Percentiles rank a stretch among this genome's conserved stretches.
phyloP scores from a whole-genome alignment of 148 eudicot genomes.

The Nepenthes mirabilis region DNA sequence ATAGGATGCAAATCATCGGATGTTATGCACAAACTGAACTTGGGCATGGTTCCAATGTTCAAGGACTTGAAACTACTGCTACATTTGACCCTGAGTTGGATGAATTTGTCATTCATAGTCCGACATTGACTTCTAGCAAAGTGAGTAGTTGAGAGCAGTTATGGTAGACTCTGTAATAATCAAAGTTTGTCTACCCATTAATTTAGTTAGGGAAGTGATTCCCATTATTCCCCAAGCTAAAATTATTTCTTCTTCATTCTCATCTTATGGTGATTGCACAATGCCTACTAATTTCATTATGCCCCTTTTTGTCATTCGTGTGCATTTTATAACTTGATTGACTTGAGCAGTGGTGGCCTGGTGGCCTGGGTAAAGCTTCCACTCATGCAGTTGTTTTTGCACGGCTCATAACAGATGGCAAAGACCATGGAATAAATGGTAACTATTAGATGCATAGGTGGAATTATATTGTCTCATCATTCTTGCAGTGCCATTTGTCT shows the following conservation, averaged over 20 bases:
- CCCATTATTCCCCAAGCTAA: no score
- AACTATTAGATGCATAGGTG: constrained; percentile 3
- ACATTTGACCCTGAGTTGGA: constrained; percentile 86
- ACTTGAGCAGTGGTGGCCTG: constrained; percentile 93
- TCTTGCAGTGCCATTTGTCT: neutral
- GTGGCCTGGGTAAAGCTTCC: constrained; percentile 88
- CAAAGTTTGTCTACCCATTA: neutral
- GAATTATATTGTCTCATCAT: no score
- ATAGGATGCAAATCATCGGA: constrained; percentile 90
- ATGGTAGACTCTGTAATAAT: no score
- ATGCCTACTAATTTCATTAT: no score
- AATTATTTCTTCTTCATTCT: neutral
- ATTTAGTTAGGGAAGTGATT: neutral
- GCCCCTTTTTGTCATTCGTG: neutral
- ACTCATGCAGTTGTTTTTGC: constrained; percentile 89
- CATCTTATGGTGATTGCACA: neutral
- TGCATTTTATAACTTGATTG: neutral
- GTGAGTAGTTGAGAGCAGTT: constrained; percentile 24
- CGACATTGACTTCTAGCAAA: constrained; percentile 91
- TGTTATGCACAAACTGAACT: constrained; percentile 99
- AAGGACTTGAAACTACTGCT: constrained; percentile 96
- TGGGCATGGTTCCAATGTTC: constrained; percentile 99
- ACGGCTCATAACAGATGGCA: constrained; percentile 59
- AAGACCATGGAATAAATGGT: constrained; percentile 89
- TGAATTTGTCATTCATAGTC: constrained; percentile 85